Evolutionary conservation across 345 rosid species (phyloP), one percentile per base, ranked within the genome.

Genomic region (Clausena lansium): DNA sequence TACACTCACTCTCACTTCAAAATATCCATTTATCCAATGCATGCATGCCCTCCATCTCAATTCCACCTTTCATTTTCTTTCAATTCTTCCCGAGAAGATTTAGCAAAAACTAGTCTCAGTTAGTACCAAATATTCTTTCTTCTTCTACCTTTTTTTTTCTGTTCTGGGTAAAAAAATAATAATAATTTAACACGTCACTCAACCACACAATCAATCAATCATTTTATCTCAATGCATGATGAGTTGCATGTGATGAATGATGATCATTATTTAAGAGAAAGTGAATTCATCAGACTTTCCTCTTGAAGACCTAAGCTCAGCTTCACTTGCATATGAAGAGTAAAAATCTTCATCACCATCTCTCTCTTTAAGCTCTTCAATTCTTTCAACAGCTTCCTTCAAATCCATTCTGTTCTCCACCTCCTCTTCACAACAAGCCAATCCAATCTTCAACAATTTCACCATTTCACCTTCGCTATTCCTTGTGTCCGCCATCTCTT

Each of bases 401-500:
- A 93, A 24, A 70, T 92, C 98, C 77, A 89, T n/a, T 77, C 99
- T 88, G 83, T 86, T 90, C 76, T 95, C 99, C 74, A 90, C 83
- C 19, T 92, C 91, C n/a, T 9, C 82, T 74, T 91, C 90, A 4
- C 94, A 87, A 54, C 97, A 95, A 38, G 82, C 69, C 88, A 95
- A 50, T 33, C 89, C 99, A 71, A 95, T 85, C 78, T 74, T 87
- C 84, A 95, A 71, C 17, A 95, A 82, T 77, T 90, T 87, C 7
- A 82, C 36, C 83, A 90, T 87, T 47, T 93, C 90, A 25, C 66
- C 80, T 76, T 89, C 87, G 36, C 80, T 64, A 6, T 76, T 74
- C 17, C n/a, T 82, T 5, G 75, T 63, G 28, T 32, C 80, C 50
- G 69, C 81, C 84, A 94, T 90, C 19, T 92, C 91, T 67, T 87